phyloP scores from a whole-genome alignment of 352 stramenopile species.

The Globisporangium ultimum region DNA sequence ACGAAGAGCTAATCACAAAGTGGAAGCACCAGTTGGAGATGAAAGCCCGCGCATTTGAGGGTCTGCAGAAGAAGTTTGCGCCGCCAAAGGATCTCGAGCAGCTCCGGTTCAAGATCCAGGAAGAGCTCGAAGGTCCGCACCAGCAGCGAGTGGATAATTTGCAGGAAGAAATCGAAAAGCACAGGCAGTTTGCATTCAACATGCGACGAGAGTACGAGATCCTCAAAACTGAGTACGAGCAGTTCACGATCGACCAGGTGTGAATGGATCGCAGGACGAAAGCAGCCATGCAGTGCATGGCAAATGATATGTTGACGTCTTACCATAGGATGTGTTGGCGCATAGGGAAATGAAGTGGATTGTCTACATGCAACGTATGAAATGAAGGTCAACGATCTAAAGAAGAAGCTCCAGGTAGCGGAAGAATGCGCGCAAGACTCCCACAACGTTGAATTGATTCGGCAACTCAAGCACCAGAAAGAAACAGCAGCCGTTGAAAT shows the following conservation, averaged over 20 bases:
- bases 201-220: conserved; percentile 74
- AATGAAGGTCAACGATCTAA: conserved; percentile 51
- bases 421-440: conserved; percentile 40
- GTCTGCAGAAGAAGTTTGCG: conserved; percentile 79
- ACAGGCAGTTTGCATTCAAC: conserved; percentile 61
- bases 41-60: conserved; percentile 79
- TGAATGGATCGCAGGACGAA: neutral
- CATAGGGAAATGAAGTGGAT: conserved; percentile 67
- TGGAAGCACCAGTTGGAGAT: conserved; percentile 83
- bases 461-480: conserved; percentile 51
- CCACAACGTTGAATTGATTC: conserved; percentile 36
- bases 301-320: too few relatives aligned
- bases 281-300: too few relatives aligned
- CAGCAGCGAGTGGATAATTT: conserved; percentile 57
- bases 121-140: conserved; percentile 75
- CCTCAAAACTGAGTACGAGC: conserved; percentile 84
- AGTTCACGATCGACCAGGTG: conserved; percentile 74
- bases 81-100: conserved; percentile 79
- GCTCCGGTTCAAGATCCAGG: conserved; percentile 78
- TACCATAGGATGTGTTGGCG: too few relatives aligned
- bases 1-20: conserved; percentile 78
- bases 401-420: conserved; percentile 39
- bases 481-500: conserved; percentile 55
- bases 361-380: conserved; percentile 68
- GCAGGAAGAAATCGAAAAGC: conserved; percentile 71